Base-by-base conservation (phyloP, 495 filamentous ascomycete species). In the Parathielavia hyrcaniae region DNA sequence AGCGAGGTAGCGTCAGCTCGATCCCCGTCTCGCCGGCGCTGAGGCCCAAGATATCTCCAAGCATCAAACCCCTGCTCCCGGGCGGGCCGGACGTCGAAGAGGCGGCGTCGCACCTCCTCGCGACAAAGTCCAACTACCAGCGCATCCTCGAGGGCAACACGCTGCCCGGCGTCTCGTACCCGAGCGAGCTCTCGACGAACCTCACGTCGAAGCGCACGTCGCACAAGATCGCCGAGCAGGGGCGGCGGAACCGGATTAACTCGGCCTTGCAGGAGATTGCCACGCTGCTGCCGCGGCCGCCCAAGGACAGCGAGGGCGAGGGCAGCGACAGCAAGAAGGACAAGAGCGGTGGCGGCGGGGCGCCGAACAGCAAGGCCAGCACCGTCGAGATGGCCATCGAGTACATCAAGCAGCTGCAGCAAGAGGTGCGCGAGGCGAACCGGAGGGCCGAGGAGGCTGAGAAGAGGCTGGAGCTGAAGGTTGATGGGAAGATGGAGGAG, bases 161-260 rank as follows among this genome's bases (percentile, higher is more conserved):
- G 44, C 83, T 96, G 5, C 90, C 89, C 0, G 93, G 93, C 12
- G 86, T 98, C 23, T 88, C 85, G 1, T 98, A 96, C 61, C 93
- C 93, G 0, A 87, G 89, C 63, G 86, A 89, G 16, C 79, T 98
- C 19, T 92, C 90, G 5, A 93, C 91, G 35, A 95, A 95, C 54
- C 74, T 98, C 34, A 97, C 91, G 26, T 95, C 90, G 11, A 98
- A 98, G 75, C 87, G 93, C 60, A 97, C 93, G 8, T 95, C 90
- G 40, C 93, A 98, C 75, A 98, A 98, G 70, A 87, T 98, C 57
- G 93, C 93, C 7, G 93, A 98, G 71, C 93, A 98, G 74, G 95
- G 93, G 5, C 84, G 93, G 22, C 77, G 93, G 56, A 97, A 97
- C 67, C 83, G 93, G 48, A 97, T 98, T 71, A 98, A 98, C 70